phyloP scores from a whole-genome alignment of 192 early-diverging fungal species.

The Umbelopsis ramanniana region DNA sequence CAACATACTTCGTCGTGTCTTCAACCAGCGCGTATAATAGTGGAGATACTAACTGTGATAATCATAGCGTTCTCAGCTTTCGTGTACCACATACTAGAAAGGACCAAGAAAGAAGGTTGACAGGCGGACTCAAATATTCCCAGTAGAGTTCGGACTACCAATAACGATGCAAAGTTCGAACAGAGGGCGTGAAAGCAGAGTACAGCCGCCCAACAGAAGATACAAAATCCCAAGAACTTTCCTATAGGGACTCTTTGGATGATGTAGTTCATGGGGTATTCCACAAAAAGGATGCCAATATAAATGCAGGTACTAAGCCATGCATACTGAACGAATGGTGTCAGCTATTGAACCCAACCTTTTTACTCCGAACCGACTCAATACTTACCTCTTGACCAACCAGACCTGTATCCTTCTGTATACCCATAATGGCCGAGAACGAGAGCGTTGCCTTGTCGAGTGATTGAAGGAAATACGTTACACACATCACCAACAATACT shows the following conservation, averaged over 20 bases:
- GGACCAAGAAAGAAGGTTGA: conserved; percentile 9
- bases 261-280: conserved; percentile 23
- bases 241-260: conserved; percentile 22
- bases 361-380: too few relatives aligned
- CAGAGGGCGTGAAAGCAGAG: conserved; percentile 2
- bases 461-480: conserved; percentile 28
- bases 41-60: background rate
- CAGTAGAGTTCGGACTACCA: conserved; percentile 12
- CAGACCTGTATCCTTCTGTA: conserved; percentile 13
- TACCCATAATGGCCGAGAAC: conserved; percentile 26
- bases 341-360: background rate
- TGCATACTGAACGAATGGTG: conserved; percentile 1
- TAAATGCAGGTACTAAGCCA: conserved; percentile 31
- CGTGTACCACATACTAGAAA: conserved; percentile 20
- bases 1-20: too few relatives aligned
- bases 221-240: background rate
- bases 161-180: background rate
- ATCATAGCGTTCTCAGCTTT: conserved; percentile 5
- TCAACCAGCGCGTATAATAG: too few relatives aligned
- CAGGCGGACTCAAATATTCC: conserved; percentile 21
- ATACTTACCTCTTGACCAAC: conserved; percentile 21
- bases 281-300: conserved; percentile 24
- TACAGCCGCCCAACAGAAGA: conserved; percentile 1
- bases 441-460: conserved; percentile 25
- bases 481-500: conserved; percentile 3